Base-by-base conservation (phyloP, 1,139 yeast species). In the Spathaspora jeffriesii region DNA sequence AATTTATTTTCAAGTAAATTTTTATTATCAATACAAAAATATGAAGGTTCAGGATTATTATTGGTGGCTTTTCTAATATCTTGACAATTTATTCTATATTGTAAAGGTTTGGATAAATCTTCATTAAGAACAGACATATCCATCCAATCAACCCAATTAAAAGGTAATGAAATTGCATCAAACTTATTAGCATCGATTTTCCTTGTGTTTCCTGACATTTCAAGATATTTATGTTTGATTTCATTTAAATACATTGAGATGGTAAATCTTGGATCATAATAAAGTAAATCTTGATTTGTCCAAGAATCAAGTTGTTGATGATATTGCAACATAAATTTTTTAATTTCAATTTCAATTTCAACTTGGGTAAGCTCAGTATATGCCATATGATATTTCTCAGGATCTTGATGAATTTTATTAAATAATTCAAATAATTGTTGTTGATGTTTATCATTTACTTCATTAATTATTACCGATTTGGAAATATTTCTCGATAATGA, bases 21-120 rank as follows among this genome's bases (percentile, higher is more conserved):
- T 11, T 54, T 47, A 18, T 50, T 50, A 45, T 65, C 56, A 14
- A 61, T 51, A 54, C 73, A 69, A 44, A 59, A 62, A 38, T 57
- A 54, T 2, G 63, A 58, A 28, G 45, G 18, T 38, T 45, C 50
- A 18, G 54, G 61, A 47, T 53, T 53, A 51, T 62, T 59, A 49
- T 60, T 65, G 38, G 59, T 48, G 30, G 55, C 53, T 40, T 62
- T 59, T n/a, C n/a, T n/a, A 57, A 68, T 50, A 32, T 55, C 55
- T 40, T 56, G 62, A 50, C 77, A 71, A 5, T 54, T 54, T 4
- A 76, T 74, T 49, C 73, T 72, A 34, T 71, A 63, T 3, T 52
- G 50, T 18, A 64, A 66, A 0, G 71, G 63, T 2, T 73, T 63
- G 17, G 68, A 60, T 6, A 80, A 59, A 53, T 69, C 73, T 40